A percentile compares a stretch with the other conserved stretches of the same genome.
These are phyloP conservation scores for Hysterangium stoloniferum DNA, from an alignment of 768 basidiomycete species.

Conservation along the genomic window DNA sequence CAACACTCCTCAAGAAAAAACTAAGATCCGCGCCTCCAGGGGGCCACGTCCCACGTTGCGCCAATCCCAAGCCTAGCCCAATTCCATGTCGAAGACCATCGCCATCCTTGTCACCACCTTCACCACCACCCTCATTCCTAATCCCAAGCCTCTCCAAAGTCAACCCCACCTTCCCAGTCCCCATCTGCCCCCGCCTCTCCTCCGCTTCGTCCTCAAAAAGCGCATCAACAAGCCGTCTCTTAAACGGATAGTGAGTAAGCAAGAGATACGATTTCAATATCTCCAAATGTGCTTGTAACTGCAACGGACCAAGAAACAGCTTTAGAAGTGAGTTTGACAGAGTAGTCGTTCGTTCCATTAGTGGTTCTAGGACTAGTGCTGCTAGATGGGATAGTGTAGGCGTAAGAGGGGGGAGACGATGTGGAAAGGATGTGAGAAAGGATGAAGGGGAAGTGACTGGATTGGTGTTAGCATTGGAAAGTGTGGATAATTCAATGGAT, in stretches of 20 bases:
- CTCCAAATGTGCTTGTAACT: conserved; percentile 56
- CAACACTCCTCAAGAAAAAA: conserved; percentile 75
- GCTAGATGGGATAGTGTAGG: conserved; percentile 59
- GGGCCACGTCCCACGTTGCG: conserved; percentile 75
- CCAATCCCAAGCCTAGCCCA: conserved; percentile 66
- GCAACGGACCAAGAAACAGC: conserved; percentile 62
- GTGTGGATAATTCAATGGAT: neutral
- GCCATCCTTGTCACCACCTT: conserved; percentile 13
- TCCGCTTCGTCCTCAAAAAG: conserved; percentile 72
- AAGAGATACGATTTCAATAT: conserved; percentile 72
- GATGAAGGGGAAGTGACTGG: conserved; percentile 28
- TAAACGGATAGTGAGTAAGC: conserved; percentile 66
- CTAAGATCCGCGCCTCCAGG: conserved; percentile 81
- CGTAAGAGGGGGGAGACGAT: conserved; percentile 48
- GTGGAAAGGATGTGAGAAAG: conserved; percentile 55
- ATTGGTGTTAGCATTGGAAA: conserved; percentile 21
- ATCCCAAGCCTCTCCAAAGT: conserved; percentile 25
- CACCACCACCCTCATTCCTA: conserved; percentile 2
- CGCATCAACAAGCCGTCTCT: conserved; percentile 55
- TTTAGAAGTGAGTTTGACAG: conserved; percentile 62
- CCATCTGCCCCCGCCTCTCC: conserved; percentile 10
- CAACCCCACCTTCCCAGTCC: conserved; percentile 20
- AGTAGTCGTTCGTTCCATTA: conserved; percentile 50
- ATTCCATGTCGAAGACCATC: conserved; percentile 46
- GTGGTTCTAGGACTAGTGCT: conserved; percentile 52